Conservation (phyloP, 1,284 basidiomycete genomes). For the Trametes polyzona region DNA sequence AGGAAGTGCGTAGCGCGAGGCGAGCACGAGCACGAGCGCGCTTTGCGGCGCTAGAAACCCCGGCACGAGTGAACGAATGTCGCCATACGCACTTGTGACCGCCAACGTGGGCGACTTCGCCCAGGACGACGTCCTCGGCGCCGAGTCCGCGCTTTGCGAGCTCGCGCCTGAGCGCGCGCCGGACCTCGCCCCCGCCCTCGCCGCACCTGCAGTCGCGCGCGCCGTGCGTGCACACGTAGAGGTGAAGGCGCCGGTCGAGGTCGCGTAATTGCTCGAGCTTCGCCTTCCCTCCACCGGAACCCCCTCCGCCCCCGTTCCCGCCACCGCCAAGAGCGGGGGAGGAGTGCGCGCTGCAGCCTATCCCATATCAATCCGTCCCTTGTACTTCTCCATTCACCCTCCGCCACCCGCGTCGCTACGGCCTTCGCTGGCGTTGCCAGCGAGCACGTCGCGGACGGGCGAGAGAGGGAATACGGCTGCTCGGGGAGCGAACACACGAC, state of each 20-base stretch:
- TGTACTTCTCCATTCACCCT: constrained; percentile 11
- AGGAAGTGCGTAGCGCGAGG: neutral
- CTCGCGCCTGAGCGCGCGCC: constrained; percentile 36
- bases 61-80: neutral
- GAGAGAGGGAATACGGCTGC: neutral
- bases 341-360: constrained; percentile 2
- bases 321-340: neutral
- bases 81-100: constrained; percentile 80
- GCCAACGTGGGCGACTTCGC: constrained; percentile 80
- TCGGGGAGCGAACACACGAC: neutral
- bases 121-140: constrained; percentile 42
- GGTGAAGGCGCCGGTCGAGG: constrained; percentile 44
- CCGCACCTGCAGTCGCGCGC: constrained; percentile 57
- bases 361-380: constrained; percentile 17
- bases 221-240: constrained; percentile 55
- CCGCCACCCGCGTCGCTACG: neutral
- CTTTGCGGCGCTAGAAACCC: neutral
- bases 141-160: constrained; percentile 29
- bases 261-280: neutral
- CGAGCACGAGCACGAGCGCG: neutral
- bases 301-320: too few relatives aligned
- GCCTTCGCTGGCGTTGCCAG: constrained; percentile 10
- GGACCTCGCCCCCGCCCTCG: constrained; percentile 60
- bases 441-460: constrained; percentile 1
- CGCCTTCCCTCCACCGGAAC: neutral